These are phyloP conservation scores for Citrus medica DNA, from an alignment of 345 rosid genomes.

Conservation along the genomic window DNA sequence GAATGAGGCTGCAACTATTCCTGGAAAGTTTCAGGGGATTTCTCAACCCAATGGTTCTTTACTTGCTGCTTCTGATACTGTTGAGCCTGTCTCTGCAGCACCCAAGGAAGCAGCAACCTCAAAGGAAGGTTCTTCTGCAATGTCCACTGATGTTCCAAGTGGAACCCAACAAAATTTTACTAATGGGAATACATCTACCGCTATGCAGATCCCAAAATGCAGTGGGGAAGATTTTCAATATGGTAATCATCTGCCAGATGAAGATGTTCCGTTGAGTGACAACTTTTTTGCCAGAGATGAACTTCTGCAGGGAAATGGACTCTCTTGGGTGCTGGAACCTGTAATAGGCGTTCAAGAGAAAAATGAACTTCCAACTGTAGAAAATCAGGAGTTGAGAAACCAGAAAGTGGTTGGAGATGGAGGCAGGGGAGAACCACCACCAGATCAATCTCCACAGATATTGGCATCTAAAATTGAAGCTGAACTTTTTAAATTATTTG, in stretches of 20 bases:
- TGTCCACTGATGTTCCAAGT: slow-evolving; percentile 17
- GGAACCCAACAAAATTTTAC: slow-evolving; percentile 21
- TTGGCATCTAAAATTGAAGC: slow-evolving; percentile 68
- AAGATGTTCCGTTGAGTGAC: slow-evolving; percentile 65
- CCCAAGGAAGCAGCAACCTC: slow-evolving; percentile 24
- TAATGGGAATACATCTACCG: slow-evolving; percentile 20
- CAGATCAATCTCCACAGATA: slow-evolving; percentile 36
- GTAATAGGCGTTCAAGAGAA: slow-evolving; percentile 34
- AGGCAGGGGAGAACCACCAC: slow-evolving; percentile 11
- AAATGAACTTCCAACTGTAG: slow-evolving; percentile 22
- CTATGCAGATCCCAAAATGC: slow-evolving; percentile 16
- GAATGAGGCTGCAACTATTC: slow-evolving; percentile 27
- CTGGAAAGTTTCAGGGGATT: slow-evolving; percentile 19
- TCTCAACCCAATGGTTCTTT: slow-evolving; percentile 22
- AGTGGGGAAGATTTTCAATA: slow-evolving; percentile 41
- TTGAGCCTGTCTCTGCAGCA: slow-evolving; percentile 14
- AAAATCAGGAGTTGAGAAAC: slow-evolving; percentile 15
- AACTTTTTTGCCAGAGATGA: slow-evolving; percentile 80
- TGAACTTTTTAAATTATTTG: slow-evolving; percentile 76
- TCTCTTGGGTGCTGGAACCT: slow-evolving; percentile 79
- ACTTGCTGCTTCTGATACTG: slow-evolving; percentile 18
- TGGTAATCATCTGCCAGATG: slow-evolving; percentile 41
- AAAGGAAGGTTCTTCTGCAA: slow-evolving; percentile 19
- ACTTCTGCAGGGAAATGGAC: slow-evolving; percentile 90
- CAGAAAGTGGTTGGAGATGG: slow-evolving; percentile 12